Evolutionary conservation across 2,329 filamentous ascomycete species (phyloP).

Genomic region (Bisporella sp.): DNA sequence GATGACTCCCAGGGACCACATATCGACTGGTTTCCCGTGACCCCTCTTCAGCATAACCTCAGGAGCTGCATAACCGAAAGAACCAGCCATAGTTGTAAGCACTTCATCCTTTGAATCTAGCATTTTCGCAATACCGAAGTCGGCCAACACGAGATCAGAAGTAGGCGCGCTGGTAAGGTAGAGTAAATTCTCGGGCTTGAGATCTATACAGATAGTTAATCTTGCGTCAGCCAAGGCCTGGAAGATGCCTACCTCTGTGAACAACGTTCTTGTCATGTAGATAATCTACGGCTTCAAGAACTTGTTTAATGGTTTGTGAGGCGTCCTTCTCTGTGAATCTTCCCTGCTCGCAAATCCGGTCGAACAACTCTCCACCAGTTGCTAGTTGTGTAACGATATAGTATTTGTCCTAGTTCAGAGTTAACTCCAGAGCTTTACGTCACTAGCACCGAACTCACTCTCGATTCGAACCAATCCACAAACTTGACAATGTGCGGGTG

Average conservation of each 20-base stretch:
- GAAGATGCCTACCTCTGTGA: conserved; percentile 62
- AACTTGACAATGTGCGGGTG: conserved; percentile 97
- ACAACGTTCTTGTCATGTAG: conserved; percentile 93
- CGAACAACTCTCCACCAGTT: conserved; percentile 92
- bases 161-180: conserved; percentile 74
- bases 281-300: conserved; percentile 89
- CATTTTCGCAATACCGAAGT: conserved; percentile 99
- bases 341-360: conserved; percentile 95
- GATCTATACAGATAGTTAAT: conserved; percentile 49
- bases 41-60: conserved; percentile 98
- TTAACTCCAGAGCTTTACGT: neutral
- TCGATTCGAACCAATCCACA: conserved; percentile 98
- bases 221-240: neutral
- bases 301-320: conserved; percentile 89
- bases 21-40: conserved; percentile 96
- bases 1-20: conserved; percentile 99
- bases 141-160: conserved; percentile 86
- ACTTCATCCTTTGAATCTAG: conserved; percentile 85
- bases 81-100: conserved; percentile 96
- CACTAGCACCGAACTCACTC: conserved; percentile 46
- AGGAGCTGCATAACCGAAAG: conserved; percentile 94
- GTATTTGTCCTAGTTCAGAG: conserved; percentile 75
- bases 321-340: conserved; percentile 96
- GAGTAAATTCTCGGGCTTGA: conserved; percentile 96
- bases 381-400: conserved; percentile 98